Base-by-base conservation (phyloP, 176 grass and related monocot genomes). In the Phoenix dactylifera region DNA sequence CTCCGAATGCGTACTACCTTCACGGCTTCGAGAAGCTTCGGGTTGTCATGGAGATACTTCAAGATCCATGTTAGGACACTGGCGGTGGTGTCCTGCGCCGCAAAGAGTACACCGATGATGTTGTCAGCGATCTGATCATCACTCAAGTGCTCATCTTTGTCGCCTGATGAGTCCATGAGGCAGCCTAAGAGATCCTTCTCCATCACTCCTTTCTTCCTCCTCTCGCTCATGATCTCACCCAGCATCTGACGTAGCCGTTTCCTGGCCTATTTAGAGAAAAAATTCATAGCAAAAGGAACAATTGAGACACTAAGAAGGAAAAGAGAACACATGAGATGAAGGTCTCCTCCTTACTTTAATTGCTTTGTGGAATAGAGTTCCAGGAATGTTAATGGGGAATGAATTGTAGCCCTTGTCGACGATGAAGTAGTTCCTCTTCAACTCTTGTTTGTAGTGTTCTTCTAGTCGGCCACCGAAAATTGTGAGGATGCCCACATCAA, bases 361-460 rank as follows among this genome's bases (percentile, higher is more conserved):
- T 15, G 87, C 93, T 73, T 74, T 92, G 55, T 71, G 39, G 64
- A 88, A 88, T 5, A 68, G 78, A 22, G 87, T 89, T 20, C 93
- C 81, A 0, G 87, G 93, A 24, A 89, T 53, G 59, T 69, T 81
- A 66, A 71, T 98, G 52, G 84, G 78, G 65, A 98, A 98, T 52
- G 84, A 98, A 73, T 98, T 98, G 84, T 98, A 98, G 17, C 93
- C 93, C 75, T 83, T 98, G 75, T 92, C 87, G 39, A 98, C 81
- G 65, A 92, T 18, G 82, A 70, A 70, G 63, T 89, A 98, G 15
- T 89, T 92, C 52, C 62, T 75, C 67, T 81, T 71, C 14, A 98
- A 63, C 81, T 86, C 81, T 54, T 51, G 62, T 67, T 81, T 92
- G 56, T 68, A 56, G 18, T 15, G 54, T 18, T 85, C 84, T 50